Evolutionary conservation across 306 rosid genomes (phyloP).

Genomic region (Notholithocarpus densiflorus): DNA sequence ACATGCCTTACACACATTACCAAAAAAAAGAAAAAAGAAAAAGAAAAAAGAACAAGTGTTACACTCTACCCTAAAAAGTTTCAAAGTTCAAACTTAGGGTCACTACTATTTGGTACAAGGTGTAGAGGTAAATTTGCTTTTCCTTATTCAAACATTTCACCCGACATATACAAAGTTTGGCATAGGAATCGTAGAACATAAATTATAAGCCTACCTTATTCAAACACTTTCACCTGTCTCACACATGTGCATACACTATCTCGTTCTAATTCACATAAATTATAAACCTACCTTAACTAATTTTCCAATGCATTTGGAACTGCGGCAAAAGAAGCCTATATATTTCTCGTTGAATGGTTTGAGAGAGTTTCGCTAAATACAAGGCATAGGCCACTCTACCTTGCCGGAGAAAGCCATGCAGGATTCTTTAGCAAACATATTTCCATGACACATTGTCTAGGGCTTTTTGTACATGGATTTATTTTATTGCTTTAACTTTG

Average conservation of each 20-base stretch:
- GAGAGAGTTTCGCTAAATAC: background rate
- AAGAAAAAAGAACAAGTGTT: no score
- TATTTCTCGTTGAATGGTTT: background rate
- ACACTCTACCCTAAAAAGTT: no score
- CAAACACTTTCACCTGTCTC: no score
- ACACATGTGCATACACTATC: no score
- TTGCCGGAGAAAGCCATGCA: background rate
- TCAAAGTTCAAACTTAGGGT: no score
- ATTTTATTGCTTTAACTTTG: background rate
- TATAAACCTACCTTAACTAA: background rate
- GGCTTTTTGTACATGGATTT: background rate
- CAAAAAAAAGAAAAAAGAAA: no score
- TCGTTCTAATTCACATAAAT: no score
- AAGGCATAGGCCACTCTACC: background rate
- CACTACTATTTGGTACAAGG: background rate
- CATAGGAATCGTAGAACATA: background rate
- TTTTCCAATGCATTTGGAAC: background rate
- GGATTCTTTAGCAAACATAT: background rate
- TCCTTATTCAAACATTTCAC: background rate
- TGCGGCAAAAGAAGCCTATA: background rate
- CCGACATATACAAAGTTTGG: background rate
- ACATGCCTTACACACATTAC: no score
- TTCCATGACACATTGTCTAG: background rate
- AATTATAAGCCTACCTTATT: no score
- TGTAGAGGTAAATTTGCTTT: background rate